A percentile compares a stretch with the other conserved stretches of the same genome.
These are phyloP conservation scores for Verticillium albo-atrum DNA, from an alignment of 2,329 filamentous ascomycete genomes.

Conservation along the genomic window DNA sequence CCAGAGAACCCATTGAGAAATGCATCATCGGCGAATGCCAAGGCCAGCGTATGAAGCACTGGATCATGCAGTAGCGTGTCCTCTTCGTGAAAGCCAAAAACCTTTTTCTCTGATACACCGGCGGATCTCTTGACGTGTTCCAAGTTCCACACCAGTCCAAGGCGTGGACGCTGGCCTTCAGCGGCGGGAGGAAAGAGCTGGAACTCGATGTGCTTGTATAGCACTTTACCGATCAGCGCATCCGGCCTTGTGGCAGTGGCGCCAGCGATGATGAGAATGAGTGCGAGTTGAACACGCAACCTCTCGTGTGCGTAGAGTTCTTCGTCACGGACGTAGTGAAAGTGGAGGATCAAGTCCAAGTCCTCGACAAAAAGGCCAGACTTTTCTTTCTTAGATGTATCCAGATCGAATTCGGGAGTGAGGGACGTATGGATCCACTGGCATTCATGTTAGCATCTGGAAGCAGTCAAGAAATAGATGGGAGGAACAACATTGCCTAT, in stretches of 20 bases:
- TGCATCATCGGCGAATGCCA: constrained; percentile 17
- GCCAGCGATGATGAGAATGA: constrained; percentile 15
- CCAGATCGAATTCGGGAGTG: constrained; percentile 10
- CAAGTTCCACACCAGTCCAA: constrained; percentile 17
- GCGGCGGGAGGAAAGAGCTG: constrained; percentile 15
- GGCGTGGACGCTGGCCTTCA: constrained; percentile 10
- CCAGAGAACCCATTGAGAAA: constrained; percentile 17
- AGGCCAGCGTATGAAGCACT: constrained; percentile 16
- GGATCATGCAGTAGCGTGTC: constrained; percentile 13
- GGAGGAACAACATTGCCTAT: constrained; percentile 12
- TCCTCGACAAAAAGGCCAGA: constrained; percentile 15
- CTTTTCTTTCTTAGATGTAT: constrained; percentile 18
- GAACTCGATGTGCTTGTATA: constrained; percentile 20
- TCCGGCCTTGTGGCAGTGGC: constrained; percentile 16
- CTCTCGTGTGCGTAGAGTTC: constrained; percentile 18
- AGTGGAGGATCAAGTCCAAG: constrained; percentile 15
- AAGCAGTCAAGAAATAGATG: not conserved
- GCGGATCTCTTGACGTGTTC: constrained; percentile 18
- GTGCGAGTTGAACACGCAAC: constrained; percentile 15
- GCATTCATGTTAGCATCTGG: constrained; percentile 6
- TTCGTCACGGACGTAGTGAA: constrained; percentile 15
- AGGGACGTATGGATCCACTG: constrained; percentile 14
- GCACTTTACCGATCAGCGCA: constrained; percentile 17
- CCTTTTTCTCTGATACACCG: constrained; percentile 16
- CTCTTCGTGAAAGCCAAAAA: constrained; percentile 18